Base-by-base conservation (phyloP, 2,329 filamentous ascomycete genomes). In the Penicillium sumatraense region DNA sequence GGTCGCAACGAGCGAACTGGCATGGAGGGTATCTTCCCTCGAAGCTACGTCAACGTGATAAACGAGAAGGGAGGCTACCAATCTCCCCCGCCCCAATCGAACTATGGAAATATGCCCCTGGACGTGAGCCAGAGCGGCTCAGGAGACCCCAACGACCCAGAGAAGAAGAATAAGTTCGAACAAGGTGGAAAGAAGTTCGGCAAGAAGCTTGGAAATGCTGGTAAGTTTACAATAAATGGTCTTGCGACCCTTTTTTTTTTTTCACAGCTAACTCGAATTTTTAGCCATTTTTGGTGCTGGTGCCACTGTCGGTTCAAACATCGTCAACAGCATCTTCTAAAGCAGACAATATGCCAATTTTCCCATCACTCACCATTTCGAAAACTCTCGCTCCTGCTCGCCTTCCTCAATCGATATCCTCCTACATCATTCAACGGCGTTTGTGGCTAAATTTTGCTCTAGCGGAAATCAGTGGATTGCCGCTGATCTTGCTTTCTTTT, bases 111-210 rank as follows among this genome's bases (percentile, higher is more conserved):
- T 64, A 87, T 89, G 76, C 91, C 92, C 55, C 84, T 95, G 76
- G 89, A 90, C 41, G 84, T 95, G 3, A 85, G 86, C 33, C 82
- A 90, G 66, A 65, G 68, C 38, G 79, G 79, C 49, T 80, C 51
- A 72, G 76, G 53, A 66, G 63, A 61, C 72, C 72, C 50, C 72
- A 72, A 60, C 20, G 78, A 72, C 56, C 79, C 76, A 64, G 77
- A 72, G 65, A 77, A 75, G 8, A 81, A 75, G 9, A 81, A 80
- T 70, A 95, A 95, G 79, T 79, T 87, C 14, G 83, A 86, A 60
- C 83, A 91, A 75, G 84, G 87, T 53, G 92, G 91, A 53, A 96
- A 96, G 86, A 97, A 97, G 79, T 90, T 97, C 75, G 93, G 93
- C 63, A 96, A 96, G 85, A 98, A 97, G 82, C 74, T 93, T 69